These are phyloP conservation scores for Beauveria asiatica DNA, from an alignment of 2,329 filamentous ascomycete genomes.

Conservation along the genomic window DNA sequence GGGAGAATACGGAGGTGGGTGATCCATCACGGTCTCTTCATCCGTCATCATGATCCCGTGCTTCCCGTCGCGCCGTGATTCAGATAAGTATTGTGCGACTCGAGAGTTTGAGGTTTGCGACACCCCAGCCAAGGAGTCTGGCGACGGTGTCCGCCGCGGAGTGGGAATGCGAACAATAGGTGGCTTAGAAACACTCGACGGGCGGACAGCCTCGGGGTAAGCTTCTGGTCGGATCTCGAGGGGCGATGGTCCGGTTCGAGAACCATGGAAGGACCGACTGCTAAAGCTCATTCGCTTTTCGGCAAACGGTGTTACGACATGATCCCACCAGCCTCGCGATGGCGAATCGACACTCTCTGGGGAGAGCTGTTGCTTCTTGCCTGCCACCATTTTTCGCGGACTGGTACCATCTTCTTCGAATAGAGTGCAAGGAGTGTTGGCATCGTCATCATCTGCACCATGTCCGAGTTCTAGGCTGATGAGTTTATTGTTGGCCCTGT, in stretches of 20 bases:
- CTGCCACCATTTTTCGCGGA: constrained; percentile 30
- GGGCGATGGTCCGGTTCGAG: neutral
- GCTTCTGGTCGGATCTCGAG: neutral
- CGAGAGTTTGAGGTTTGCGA: constrained; percentile 15
- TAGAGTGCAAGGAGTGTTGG: constrained; percentile 52
- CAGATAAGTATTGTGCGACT: constrained; percentile 9
- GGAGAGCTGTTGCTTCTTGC: constrained; percentile 28
- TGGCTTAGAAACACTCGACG: constrained; percentile 12
- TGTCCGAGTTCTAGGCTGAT: constrained; percentile 27
- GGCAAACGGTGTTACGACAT: constrained; percentile 62
- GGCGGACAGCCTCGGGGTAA: constrained; percentile 5
- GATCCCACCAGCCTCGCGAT: constrained; percentile 70
- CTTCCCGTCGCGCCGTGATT: constrained; percentile 23
- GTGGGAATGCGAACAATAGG: constrained; percentile 30
- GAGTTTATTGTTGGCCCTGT: constrained; percentile 24
- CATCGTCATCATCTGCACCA: constrained; percentile 29
- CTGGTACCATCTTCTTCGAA: constrained; percentile 60
- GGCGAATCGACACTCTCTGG: constrained; percentile 45
- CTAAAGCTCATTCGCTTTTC: constrained; percentile 37
- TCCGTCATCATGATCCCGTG: constrained; percentile 30
- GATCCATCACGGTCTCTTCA: constrained; percentile 25
- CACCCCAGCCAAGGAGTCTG: constrained; percentile 13
- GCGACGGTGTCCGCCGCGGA: constrained; percentile 26
- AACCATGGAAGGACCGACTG: constrained; percentile 25
- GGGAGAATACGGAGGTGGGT: constrained; percentile 50